A percentile compares a stretch with the other conserved stretches of the same genome.
Conservation (phyloP, 768 basidiomycete species). For the Lentinula guzmanii region DNA sequence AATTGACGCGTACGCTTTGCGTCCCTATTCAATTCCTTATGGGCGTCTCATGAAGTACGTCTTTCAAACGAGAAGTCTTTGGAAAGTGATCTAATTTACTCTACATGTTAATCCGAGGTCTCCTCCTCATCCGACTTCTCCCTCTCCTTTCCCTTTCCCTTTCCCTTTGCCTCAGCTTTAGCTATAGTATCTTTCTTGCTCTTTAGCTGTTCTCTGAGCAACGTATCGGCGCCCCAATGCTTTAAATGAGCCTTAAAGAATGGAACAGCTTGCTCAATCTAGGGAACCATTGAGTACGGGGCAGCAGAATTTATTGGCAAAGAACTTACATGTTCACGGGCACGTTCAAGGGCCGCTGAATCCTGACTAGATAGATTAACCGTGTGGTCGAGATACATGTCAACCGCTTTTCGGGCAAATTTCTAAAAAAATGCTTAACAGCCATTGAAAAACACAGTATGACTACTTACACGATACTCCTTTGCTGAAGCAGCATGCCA, state of each 20-base stretch:
- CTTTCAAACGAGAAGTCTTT: no score
- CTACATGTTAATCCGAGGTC: neutral
- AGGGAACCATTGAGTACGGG: no score
- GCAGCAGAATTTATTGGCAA: neutral
- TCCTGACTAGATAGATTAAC: neutral
- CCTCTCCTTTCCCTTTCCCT: neutral
- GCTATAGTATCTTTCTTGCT: neutral
- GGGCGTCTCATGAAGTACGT: no score
- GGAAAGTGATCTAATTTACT: neutral
- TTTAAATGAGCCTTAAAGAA: neutral
- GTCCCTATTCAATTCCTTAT: no score
- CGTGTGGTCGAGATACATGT: neutral
- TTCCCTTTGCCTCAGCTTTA: neutral
- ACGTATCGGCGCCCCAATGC: neutral
- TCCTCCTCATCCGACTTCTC: neutral
- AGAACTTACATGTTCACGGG: neutral
- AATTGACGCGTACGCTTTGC: no score
- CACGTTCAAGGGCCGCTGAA: neutral
- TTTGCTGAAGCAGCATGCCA: neutral
- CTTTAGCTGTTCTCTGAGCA: neutral
- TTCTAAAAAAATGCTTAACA: neutral
- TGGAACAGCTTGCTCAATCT: neutral
- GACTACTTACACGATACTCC: neutral
- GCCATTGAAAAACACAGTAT: neutral
- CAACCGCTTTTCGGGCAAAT: neutral